phyloP scores from a whole-genome alignment of 1,284 basidiomycete genomes.

The Ganoderma resinaceum region DNA sequence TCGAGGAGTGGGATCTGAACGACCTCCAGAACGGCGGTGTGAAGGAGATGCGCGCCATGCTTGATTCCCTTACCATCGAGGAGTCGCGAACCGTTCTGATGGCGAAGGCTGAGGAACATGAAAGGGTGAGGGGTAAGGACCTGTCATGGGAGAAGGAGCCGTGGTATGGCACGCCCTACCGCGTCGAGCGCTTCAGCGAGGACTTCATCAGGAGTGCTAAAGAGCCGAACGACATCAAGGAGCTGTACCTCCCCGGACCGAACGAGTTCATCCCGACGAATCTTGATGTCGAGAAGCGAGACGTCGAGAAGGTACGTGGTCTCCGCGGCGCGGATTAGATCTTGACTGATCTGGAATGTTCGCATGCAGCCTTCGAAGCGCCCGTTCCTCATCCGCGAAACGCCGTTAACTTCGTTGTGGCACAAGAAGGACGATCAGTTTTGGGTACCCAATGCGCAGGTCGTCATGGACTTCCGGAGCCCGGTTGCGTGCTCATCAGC shows the following conservation, averaged over 20 bases:
- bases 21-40: slow-evolving; percentile 48
- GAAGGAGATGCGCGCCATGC: slow-evolving; percentile 66
- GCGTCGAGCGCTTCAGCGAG: slow-evolving; percentile 70
- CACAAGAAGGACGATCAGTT: slow-evolving; percentile 97
- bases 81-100: slow-evolving; percentile 81
- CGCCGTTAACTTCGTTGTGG: slow-evolving; percentile 80
- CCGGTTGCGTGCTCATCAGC: slow-evolving; percentile 62
- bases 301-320: slow-evolving; percentile 61
- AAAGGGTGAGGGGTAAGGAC: slow-evolving; percentile 53
- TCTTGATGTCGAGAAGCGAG: slow-evolving; percentile 80
- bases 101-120: slow-evolving; percentile 74
- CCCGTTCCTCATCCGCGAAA: slow-evolving; percentile 81
- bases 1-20: slow-evolving; percentile 79
- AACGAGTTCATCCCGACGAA: slow-evolving; percentile 94
- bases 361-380: slow-evolving; percentile 68
- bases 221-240: slow-evolving; percentile 65
- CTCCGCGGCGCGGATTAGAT: background rate
- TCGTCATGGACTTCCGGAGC: slow-evolving; percentile 71
- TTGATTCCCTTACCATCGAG: slow-evolving; percentile 67
- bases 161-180: slow-evolving; percentile 89
- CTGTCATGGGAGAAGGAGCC: slow-evolving; percentile 76
- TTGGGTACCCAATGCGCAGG: slow-evolving; percentile 89
- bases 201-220: slow-evolving; percentile 71
- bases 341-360: background rate
- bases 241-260: slow-evolving; percentile 81